phyloP scores from a whole-genome alignment of 257 asterid genomes.

The Scutellaria galericulata region DNA sequence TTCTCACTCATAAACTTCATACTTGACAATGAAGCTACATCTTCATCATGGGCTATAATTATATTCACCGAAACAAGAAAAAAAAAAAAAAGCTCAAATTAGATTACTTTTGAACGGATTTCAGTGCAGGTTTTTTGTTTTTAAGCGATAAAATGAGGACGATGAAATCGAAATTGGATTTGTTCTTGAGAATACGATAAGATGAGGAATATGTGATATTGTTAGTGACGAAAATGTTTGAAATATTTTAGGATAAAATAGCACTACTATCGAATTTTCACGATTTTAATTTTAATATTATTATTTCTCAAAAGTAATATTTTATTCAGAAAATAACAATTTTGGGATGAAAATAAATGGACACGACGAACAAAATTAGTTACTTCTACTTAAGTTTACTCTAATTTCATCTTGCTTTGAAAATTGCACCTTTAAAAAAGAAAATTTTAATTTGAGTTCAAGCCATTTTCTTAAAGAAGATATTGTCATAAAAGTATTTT shows the following conservation, averaged over 20 bases:
- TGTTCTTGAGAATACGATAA: constrained; percentile 8
- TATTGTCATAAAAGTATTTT: no score
- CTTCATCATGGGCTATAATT: constrained; percentile 21
- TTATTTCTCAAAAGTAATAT: not conserved
- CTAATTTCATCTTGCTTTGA: no score
- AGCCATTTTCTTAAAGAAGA: not conserved
- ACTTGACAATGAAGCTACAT: constrained; percentile 10
- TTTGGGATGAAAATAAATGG: no score
- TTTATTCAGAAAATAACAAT: not conserved
- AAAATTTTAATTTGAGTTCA: not conserved
- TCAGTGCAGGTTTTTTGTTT: not conserved
- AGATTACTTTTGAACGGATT: not conserved
- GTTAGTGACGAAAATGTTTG: constrained; percentile 19
- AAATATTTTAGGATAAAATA: constrained; percentile 5
- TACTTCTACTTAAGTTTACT: no score
- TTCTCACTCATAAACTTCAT: constrained; percentile 20
- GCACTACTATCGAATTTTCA: not conserved
- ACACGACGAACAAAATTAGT: no score
- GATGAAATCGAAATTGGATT: constrained; percentile 1
- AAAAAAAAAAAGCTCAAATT: constrained; percentile 17
- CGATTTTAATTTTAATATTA: not conserved
- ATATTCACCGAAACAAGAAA: constrained; percentile 16
- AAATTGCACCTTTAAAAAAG: no score
- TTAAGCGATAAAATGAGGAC: not conserved
- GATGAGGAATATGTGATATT: constrained; percentile 20